Evolutionary conservation across 2,329 filamentous ascomycete genomes (phyloP).

Genomic region (Trichoderma aggressivum): DNA sequence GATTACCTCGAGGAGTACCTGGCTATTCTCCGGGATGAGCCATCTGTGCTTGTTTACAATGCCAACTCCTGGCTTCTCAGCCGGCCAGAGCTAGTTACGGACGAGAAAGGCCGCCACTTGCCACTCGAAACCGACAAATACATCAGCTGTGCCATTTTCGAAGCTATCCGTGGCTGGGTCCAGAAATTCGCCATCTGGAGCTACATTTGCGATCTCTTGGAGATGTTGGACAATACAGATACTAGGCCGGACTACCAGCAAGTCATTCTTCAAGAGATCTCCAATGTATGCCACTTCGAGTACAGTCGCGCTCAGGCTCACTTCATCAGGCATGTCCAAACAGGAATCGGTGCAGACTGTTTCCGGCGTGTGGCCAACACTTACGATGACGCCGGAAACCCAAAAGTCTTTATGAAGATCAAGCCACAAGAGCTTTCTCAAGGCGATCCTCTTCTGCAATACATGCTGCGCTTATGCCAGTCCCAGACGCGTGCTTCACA

Average conservation of each 20-base stretch:
- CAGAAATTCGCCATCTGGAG: constrained; percentile 38
- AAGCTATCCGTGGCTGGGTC: constrained; percentile 30
- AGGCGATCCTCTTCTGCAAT: constrained; percentile 35
- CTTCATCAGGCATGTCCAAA: constrained; percentile 42
- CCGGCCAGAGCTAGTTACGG: constrained; percentile 40
- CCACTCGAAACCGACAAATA: constrained; percentile 40
- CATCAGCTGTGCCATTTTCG: constrained; percentile 42
- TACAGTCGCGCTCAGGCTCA: constrained; percentile 37
- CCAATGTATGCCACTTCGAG: constrained; percentile 44
- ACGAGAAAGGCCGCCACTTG: constrained; percentile 42
- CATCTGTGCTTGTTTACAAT: constrained; percentile 31
- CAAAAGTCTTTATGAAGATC: constrained; percentile 39
- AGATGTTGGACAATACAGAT: constrained; percentile 28
- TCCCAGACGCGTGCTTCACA: background rate
- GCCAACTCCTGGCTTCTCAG: constrained; percentile 40
- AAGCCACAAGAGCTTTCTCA: constrained; percentile 39
- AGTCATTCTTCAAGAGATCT: constrained; percentile 44
- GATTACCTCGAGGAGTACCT: constrained; percentile 32
- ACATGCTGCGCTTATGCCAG: constrained; percentile 33
- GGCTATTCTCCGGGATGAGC: constrained; percentile 32
- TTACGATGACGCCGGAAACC: constrained; percentile 35
- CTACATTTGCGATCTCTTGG: constrained; percentile 38
- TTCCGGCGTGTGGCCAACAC: constrained; percentile 41
- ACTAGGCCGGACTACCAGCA: constrained; percentile 25
- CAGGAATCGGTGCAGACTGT: constrained; percentile 34